Percentiles rank a stretch among this genome's conserved stretches.
phyloP scores from a whole-genome alignment of 805 yeast species.

The Jamesozyma piceae region DNA sequence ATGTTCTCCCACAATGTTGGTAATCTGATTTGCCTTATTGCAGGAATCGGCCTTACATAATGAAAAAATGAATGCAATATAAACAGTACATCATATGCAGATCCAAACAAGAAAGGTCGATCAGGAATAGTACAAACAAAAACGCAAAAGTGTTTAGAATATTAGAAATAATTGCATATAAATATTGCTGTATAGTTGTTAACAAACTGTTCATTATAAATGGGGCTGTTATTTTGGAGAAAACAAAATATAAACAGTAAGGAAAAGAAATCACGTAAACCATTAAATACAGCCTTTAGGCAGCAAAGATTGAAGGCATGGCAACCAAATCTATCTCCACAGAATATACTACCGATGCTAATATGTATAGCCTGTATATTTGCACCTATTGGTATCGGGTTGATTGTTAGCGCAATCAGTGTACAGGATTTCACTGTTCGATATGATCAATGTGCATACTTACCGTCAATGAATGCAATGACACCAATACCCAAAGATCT shows the following conservation, averaged over 20 bases:
- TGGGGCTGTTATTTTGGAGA: slow-evolving; percentile 17
- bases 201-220: too few species aligned
- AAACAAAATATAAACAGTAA: background rate
- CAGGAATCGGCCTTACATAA: too few species aligned
- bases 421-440: slow-evolving; percentile 68
- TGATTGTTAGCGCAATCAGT: slow-evolving; percentile 58
- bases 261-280: slow-evolving; percentile 37
- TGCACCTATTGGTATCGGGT: slow-evolving; percentile 84
- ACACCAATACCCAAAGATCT: slow-evolving; percentile 51
- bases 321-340: slow-evolving; percentile 86
- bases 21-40: too few species aligned
- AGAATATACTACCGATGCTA: slow-evolving; percentile 80
- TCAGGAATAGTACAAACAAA: background rate
- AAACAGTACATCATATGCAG: too few species aligned
- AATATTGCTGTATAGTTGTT: background rate
- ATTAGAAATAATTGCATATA: background rate
- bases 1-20: too few species aligned
- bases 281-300: slow-evolving; percentile 68
- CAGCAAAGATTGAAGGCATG: slow-evolving; percentile 58
- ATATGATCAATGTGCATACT: slow-evolving; percentile 56
- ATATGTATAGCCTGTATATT: slow-evolving; percentile 65
- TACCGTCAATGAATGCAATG: slow-evolving; percentile 38
- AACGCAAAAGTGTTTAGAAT: background rate
- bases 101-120: background rate
- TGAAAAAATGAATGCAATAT: too few species aligned